phyloP scores from a whole-genome alignment of 2,329 filamentous ascomycete genomes.

The Teratosphaeriaceae sp. region DNA sequence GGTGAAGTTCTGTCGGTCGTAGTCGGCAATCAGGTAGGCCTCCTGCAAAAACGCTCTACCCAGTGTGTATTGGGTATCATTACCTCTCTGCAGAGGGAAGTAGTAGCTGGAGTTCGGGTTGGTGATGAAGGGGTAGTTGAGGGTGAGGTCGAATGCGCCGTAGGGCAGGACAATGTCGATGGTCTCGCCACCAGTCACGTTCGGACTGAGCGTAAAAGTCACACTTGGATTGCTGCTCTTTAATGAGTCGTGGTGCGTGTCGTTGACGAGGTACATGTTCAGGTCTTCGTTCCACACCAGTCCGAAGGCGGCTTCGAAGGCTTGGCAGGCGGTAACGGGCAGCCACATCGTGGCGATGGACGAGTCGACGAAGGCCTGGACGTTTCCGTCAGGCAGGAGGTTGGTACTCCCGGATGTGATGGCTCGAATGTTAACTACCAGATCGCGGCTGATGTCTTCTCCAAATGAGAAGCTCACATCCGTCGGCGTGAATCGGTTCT shows the following conservation, averaged over 20 bases:
- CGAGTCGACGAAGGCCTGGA: conserved; percentile 32
- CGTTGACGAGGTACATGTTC: conserved; percentile 35
- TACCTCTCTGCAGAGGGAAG: conserved; percentile 19
- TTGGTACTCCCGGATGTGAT: conserved; percentile 21
- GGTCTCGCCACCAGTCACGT: conserved; percentile 2
- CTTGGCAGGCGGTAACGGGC: conserved; percentile 31
- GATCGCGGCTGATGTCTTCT: conserved; percentile 16
- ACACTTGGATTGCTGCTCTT: conserved; percentile 29
- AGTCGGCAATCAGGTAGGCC: conserved; percentile 25
- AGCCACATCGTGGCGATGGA: conserved; percentile 37
- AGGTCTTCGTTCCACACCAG: conserved; percentile 32
- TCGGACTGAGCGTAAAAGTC: conserved; percentile 25
- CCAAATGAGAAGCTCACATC: conserved; percentile 27
- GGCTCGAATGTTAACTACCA: conserved; percentile 18
- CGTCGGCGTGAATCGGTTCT: conserved; percentile 28
- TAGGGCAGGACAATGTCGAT: conserved; percentile 25
- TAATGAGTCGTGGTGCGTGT: conserved; percentile 30
- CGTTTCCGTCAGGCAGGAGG: conserved; percentile 11
- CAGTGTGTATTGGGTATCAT: conserved; percentile 19
- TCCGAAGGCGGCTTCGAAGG: conserved; percentile 34
- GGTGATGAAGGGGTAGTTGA: conserved; percentile 12
- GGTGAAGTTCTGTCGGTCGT: conserved; percentile 19
- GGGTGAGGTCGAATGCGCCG: conserved; percentile 24
- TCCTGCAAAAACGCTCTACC: conserved; percentile 23
- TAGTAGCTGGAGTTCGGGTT: conserved; percentile 5